Evolutionary conservation across 371 early-diverging fungal genomes (phyloP).

Genomic region (Quaeritorhiza haematococci): DNA sequence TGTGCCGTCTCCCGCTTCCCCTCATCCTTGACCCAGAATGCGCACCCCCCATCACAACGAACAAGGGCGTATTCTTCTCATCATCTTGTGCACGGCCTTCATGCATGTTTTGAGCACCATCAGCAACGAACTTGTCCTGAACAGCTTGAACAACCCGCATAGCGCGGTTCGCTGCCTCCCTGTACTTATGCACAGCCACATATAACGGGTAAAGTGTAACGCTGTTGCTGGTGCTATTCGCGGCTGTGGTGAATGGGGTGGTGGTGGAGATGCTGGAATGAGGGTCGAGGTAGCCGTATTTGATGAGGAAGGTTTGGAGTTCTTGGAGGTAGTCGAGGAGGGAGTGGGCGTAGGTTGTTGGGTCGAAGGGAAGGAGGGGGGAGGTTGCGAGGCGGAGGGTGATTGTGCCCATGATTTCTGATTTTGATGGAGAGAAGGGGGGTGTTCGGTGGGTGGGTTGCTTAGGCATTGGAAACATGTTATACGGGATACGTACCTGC

Average conservation of each 20-base stretch:
- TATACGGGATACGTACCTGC: constrained; percentile 2
- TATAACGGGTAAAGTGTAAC: no score
- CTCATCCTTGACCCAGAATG: no score
- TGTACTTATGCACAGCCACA: background rate
- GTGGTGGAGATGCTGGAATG: background rate
- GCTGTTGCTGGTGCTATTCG: background rate
- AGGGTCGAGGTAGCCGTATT: background rate
- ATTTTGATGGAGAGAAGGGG: background rate
- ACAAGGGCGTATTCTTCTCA: no score
- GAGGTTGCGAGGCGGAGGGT: background rate
- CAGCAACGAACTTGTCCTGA: background rate
- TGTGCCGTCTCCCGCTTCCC: no score
- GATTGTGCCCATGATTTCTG: constrained; percentile 2
- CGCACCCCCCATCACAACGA: no score
- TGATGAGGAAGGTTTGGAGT: background rate
- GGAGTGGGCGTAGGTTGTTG: constrained; percentile 4
- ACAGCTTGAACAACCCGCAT: background rate
- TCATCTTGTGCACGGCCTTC: no score
- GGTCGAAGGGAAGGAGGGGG: constrained; percentile 17
- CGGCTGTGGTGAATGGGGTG: background rate
- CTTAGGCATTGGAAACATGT: no score
- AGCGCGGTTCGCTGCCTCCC: background rate
- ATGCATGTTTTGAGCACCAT: no score
- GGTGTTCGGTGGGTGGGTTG: background rate
- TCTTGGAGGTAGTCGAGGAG: constrained; percentile 1